Evolutionary conservation across 2,329 filamentous ascomycete genomes (phyloP).

Genomic region (Leptoxyphium fumago): DNA sequence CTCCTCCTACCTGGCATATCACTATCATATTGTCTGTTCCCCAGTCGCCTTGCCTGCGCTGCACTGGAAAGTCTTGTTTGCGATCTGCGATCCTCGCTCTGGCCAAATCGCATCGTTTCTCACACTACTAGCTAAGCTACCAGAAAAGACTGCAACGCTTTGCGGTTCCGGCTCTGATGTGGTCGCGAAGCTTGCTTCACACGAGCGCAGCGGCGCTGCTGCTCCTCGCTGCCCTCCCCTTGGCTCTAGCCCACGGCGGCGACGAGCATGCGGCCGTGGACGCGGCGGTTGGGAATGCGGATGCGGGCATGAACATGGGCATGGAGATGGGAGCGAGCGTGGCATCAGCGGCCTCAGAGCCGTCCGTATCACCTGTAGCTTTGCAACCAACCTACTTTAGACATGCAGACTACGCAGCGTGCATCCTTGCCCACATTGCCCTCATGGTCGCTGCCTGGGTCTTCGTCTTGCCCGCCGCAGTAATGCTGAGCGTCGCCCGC

Average conservation of each 20-base stretch:
- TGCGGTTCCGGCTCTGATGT: no score
- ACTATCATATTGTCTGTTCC: no score
- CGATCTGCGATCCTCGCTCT: no score
- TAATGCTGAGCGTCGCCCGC: conserved; percentile 72
- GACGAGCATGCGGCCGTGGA: conserved; percentile 10
- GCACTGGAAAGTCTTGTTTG: no score
- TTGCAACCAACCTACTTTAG: conserved; percentile 43
- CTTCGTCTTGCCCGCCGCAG: conserved; percentile 57
- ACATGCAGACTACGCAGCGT: conserved; percentile 35
- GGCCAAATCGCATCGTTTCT: no score
- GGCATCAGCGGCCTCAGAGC: conserved; percentile 3
- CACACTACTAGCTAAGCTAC: no score
- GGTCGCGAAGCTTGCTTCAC: conserved; percentile 2
- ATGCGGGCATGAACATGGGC: conserved; percentile 15
- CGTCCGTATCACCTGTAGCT: conserved; percentile 2
- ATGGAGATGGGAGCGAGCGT: conserved; percentile 1
- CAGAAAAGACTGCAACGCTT: no score
- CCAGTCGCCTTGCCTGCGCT: no score
- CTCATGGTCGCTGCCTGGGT: conserved; percentile 61
- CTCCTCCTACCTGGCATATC: no score
- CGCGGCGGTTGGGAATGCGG: conserved; percentile 4
- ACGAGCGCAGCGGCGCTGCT: conserved; percentile 23
- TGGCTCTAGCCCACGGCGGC: conserved; percentile 26
- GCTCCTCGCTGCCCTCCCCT: conserved; percentile 25
- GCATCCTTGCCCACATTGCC: conserved; percentile 54